Conservation (phyloP, 148 eudicot genomes). For the Drosera capensis region DNA sequence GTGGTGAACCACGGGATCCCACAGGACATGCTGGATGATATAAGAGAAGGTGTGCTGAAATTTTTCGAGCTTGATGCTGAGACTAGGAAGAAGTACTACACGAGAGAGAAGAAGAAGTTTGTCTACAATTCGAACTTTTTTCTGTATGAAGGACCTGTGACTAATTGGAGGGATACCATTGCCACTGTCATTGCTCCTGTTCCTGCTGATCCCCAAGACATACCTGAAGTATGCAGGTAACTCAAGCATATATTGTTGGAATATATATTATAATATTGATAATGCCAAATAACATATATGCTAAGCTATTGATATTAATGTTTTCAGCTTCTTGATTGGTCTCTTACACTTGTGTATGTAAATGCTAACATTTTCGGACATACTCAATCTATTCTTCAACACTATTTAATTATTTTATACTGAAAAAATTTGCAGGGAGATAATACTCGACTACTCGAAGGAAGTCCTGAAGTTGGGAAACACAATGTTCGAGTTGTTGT, state of each 20-base stretch:
- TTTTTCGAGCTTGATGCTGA: neutral
- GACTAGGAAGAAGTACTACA: neutral
- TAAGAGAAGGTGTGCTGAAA: neutral
- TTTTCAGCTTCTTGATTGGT: no score
- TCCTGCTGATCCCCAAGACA: neutral
- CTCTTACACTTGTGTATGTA: no score
- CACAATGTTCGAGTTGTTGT: neutral
- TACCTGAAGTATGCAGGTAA: neutral
- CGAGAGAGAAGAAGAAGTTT: neutral
- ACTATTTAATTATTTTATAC: neutral
- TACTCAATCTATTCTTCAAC: no score
- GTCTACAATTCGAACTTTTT: neutral
- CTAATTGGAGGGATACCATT: neutral
- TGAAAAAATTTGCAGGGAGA: neutral
- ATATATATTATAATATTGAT: no score
- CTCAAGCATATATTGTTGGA: no score
- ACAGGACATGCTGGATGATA: neutral
- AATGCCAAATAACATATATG: no score
- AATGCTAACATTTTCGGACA: no score
- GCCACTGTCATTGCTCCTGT: neutral
- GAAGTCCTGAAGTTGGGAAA: slow-evolving; percentile 5
- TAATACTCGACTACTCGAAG: slow-evolving; percentile 3
- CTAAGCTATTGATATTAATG: no score
- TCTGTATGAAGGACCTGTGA: no score
- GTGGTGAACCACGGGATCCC: neutral